Conservation (phyloP, 768 basidiomycete species). For the Suillus bovinus region DNA sequence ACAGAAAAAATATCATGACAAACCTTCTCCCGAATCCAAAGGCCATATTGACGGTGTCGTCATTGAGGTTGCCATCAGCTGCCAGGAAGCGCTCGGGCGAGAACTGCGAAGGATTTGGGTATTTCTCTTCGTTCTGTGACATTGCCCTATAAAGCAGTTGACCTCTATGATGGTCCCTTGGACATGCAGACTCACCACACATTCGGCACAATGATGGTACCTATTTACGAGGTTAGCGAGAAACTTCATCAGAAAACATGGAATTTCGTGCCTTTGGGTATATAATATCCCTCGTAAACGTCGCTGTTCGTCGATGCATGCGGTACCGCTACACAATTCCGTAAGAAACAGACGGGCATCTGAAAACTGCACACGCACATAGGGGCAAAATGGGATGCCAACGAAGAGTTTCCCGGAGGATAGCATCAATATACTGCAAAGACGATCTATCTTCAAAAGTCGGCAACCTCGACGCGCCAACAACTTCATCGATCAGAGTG, state of each 20-base stretch:
- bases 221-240: slow-evolving; percentile 15
- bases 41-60: slow-evolving; percentile 19
- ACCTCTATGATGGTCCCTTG: not conserved
- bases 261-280: slow-evolving; percentile 24
- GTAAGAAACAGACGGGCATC: not conserved
- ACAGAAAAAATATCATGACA: not conserved
- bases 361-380: slow-evolving; percentile 16
- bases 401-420: slow-evolving; percentile 31
- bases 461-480: slow-evolving; percentile 29
- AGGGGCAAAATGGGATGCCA: slow-evolving; percentile 26
- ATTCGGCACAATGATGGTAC: slow-evolving; percentile 27
- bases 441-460: slow-evolving; percentile 23
- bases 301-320: slow-evolving; percentile 24
- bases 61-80: slow-evolving; percentile 20
- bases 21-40: slow-evolving; percentile 32
- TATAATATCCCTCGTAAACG: slow-evolving; percentile 26
- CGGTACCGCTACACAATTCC: slow-evolving; percentile 14
- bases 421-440: slow-evolving; percentile 28
- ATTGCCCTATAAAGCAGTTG: slow-evolving; percentile 29
- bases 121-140: slow-evolving; percentile 31
- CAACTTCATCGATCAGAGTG: slow-evolving; percentile 27
- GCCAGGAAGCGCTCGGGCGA: slow-evolving; percentile 33
- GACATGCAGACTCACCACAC: slow-evolving; percentile 24
- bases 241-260: not conserved
- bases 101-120: slow-evolving; percentile 34